Conservation (phyloP, 2,329 filamentous ascomycete genomes). For the Penicillium sp. region DNA sequence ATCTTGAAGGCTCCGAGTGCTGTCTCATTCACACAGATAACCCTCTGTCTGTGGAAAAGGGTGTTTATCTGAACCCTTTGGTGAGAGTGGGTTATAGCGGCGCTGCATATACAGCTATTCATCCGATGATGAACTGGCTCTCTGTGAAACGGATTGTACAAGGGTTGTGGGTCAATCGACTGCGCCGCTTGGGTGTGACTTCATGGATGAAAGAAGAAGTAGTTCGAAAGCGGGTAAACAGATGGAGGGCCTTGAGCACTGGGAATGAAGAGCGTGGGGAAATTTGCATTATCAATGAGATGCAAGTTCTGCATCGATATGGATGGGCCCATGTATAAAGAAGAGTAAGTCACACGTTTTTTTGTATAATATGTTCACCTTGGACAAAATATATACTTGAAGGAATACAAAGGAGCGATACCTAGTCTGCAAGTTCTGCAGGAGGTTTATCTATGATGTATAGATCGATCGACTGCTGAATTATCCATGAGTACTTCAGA, state of each 20-base stretch:
- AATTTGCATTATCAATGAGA: slow-evolving; percentile 26
- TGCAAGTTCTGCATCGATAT: slow-evolving; percentile 23
- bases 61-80: slow-evolving; percentile 43
- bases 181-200: slow-evolving; percentile 49
- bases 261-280: slow-evolving; percentile 16
- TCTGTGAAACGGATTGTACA: slow-evolving; percentile 50
- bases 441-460: neutral
- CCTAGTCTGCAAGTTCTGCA: neutral
- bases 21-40: slow-evolving; percentile 58
- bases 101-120: slow-evolving; percentile 26
- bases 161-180: slow-evolving; percentile 61
- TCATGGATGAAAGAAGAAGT: slow-evolving; percentile 30
- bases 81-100: slow-evolving; percentile 42
- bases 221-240: slow-evolving; percentile 38
- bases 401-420: neutral
- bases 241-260: slow-evolving; percentile 27
- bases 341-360: no score
- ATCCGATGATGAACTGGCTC: slow-evolving; percentile 45
- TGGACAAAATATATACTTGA: neutral
- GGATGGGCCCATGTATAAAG: slow-evolving; percentile 23
- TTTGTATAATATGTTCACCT: neutral
- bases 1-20: slow-evolving; percentile 74
- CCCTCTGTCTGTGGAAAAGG: slow-evolving; percentile 29
- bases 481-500: no score
- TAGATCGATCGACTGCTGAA: neutral